phyloP scores from a whole-genome alignment of 2,329 filamentous ascomycete species.

The Chalaropsis ovoidea region DNA sequence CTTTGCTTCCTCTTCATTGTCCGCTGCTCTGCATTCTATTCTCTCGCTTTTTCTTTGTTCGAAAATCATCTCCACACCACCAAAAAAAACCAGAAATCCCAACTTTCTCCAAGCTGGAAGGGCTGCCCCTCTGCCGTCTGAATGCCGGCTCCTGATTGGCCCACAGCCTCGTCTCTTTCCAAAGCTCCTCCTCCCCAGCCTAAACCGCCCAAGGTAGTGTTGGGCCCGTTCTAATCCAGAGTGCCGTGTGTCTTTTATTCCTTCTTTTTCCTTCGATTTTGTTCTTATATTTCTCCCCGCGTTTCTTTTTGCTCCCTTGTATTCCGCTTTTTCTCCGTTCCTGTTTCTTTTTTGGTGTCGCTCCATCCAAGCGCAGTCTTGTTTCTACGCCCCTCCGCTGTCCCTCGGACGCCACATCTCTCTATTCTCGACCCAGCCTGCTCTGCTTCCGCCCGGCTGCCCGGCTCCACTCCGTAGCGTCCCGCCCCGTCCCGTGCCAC shows the following conservation, averaged over 20 bases:
- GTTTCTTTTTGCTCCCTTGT: neutral
- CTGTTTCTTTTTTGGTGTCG: neutral
- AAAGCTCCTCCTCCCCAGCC: neutral
- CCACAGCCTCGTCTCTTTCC: neutral
- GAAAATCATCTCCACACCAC: neutral
- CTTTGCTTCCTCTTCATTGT: neutral
- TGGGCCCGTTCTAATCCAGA: neutral
- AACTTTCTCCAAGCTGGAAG: neutral
- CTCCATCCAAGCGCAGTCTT: neutral
- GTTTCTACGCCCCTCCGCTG: neutral
- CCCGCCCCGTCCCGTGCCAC: neutral
- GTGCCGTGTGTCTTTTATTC: neutral
- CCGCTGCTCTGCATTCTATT: neutral
- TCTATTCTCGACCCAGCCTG: neutral
- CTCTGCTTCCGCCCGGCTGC: neutral
- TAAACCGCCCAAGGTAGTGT: neutral
- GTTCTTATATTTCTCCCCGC: neutral
- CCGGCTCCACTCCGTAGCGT: neutral
- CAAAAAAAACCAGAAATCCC: no score
- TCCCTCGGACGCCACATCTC: no score
- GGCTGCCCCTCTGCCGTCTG: neutral
- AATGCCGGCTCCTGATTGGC: neutral
- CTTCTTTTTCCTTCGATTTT: constrained; percentile 15
- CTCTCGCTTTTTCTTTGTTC: neutral
- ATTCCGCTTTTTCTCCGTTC: neutral